Conservation (phyloP, 2,329 filamentous ascomycete genomes). For the Chrysoporthe deuterocubensis region DNA sequence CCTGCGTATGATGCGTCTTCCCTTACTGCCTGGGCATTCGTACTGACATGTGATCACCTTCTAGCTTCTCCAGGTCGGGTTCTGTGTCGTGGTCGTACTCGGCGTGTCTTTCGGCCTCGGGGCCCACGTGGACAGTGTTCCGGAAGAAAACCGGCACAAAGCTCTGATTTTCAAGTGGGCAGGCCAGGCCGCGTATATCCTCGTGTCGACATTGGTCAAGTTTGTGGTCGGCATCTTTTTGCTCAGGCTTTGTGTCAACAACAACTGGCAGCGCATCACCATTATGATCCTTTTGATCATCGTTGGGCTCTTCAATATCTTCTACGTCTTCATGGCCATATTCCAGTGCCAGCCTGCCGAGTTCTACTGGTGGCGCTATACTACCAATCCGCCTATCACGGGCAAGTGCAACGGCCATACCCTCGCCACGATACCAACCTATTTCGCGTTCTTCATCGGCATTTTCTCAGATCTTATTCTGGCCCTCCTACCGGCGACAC, state of each 20-base stretch:
- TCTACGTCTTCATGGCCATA: conserved; percentile 43
- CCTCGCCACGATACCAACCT: conserved; percentile 40
- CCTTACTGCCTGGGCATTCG: not conserved
- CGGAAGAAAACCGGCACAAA: conserved; percentile 21
- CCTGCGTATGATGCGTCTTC: conserved; percentile 16
- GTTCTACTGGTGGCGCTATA: conserved; percentile 45
- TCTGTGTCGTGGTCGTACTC: conserved; percentile 22
- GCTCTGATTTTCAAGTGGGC: conserved; percentile 37
- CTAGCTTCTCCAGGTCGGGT: conserved; percentile 23
- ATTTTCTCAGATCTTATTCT: conserved; percentile 42
- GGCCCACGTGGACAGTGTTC: conserved; percentile 23
- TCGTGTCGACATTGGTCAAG: conserved; percentile 45
- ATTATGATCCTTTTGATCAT: conserved; percentile 40
- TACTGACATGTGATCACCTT: not conserved
- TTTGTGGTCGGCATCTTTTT: conserved; percentile 45
- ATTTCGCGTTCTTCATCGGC: conserved; percentile 41
- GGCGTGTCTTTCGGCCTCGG: conserved; percentile 27
- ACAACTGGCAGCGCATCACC: conserved; percentile 39
- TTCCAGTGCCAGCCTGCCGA: conserved; percentile 44
- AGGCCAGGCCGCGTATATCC: conserved; percentile 44
- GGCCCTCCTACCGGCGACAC: conserved; percentile 41
- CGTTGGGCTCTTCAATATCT: conserved; percentile 39
- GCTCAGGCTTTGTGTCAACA: conserved; percentile 41
- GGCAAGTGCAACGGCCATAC: conserved; percentile 40
- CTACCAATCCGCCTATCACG: conserved; percentile 29